A percentile compares a stretch with the other conserved stretches of the same genome.
phyloP scores from a whole-genome alignment of 495 filamentous ascomycete genomes.

The Opeltia flavorubescens region DNA sequence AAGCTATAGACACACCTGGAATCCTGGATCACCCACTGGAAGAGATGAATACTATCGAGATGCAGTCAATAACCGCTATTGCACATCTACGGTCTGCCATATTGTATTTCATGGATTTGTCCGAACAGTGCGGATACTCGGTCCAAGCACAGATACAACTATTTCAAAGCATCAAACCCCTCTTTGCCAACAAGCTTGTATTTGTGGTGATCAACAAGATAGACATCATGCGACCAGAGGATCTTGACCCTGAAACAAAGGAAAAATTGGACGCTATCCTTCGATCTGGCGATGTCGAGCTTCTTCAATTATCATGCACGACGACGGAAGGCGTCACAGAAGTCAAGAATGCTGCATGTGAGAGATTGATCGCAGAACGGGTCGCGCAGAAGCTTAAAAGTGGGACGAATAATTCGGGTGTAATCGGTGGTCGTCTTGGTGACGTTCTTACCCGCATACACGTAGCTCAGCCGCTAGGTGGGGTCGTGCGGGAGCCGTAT shows the following conservation, averaged over 20 bases:
- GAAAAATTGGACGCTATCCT: constrained; percentile 64
- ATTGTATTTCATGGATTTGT: constrained; percentile 96
- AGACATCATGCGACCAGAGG: constrained; percentile 74
- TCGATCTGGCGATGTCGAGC: constrained; percentile 74
- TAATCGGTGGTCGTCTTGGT: constrained; percentile 60
- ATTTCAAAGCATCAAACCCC: constrained; percentile 87
- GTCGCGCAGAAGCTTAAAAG: constrained; percentile 93
- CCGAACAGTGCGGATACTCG: constrained; percentile 94
- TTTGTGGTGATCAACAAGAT: constrained; percentile 98
- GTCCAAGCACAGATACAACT: constrained; percentile 82
- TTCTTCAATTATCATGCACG: constrained; percentile 84
- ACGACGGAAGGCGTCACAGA: constrained; percentile 87
- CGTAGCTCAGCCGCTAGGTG: constrained; percentile 81
- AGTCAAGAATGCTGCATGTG: constrained; percentile 90
- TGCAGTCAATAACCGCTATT: constrained; percentile 95
- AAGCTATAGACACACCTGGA: constrained; percentile 80
- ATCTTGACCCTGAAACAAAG: constrained; percentile 70
- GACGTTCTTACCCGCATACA: constrained; percentile 90
- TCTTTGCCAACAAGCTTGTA: constrained; percentile 94
- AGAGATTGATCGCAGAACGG: constrained; percentile 78
- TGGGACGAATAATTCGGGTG: constrained; percentile 58
- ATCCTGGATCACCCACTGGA: constrained; percentile 95
- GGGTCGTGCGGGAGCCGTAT: constrained; percentile 61
- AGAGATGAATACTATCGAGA: constrained; percentile 99
- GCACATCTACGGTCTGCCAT: constrained; percentile 90